Evolutionary conservation across 31 red algal species (phyloP), one percentile per base, ranked within the genome.

Genomic region (Asparagopsis taxiformis): DNA sequence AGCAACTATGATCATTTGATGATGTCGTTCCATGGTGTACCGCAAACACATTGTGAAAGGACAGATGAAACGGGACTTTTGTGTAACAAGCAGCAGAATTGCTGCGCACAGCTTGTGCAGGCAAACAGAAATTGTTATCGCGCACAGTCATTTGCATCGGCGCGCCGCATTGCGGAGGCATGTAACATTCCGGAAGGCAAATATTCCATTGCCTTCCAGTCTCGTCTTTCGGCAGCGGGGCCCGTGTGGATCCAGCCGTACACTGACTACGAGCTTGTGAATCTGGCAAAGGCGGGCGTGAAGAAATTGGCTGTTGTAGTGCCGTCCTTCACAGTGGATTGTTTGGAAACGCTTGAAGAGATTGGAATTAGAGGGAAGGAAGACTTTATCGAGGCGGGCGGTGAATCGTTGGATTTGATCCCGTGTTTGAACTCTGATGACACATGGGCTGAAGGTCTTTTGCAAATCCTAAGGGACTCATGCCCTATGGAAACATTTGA

Each of bases 181-280:
- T 80, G 82, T 32, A 53, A 80, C 2, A 78, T 99, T 30, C 75
- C 87, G 10, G 80, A 90, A 10, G 85, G 62, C 29, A 90, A 95
- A 65, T 99, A 99, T 65, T 83, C 96, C 19, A 91, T 99, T 37
- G 74, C 91, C 0, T 99, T 95, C 46, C 96, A 99, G 71, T 95
- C 91, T 48, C 68, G 96, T 7, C 72, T 99, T 36, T 79, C 87
- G 7, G 91, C 96, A 24, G 96, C 91, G 9, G 94, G 94, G 20
- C 80, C 86, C n/a, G 87, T 92, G 48, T 99, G 96, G 96, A 95
- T 99, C 55, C 85, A 99, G 49, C 96, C 96, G n/a, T 99, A 99
- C 57, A 99, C 96, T 0, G 91, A 95, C 59, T 43, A 79, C 7
- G 81, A 84, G 48, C 64, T 99, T 25, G 82, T 74, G 9, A 65